phyloP scores from a whole-genome alignment of 2,329 filamentous ascomycete genomes.

The Achaetomium macrosporum region DNA sequence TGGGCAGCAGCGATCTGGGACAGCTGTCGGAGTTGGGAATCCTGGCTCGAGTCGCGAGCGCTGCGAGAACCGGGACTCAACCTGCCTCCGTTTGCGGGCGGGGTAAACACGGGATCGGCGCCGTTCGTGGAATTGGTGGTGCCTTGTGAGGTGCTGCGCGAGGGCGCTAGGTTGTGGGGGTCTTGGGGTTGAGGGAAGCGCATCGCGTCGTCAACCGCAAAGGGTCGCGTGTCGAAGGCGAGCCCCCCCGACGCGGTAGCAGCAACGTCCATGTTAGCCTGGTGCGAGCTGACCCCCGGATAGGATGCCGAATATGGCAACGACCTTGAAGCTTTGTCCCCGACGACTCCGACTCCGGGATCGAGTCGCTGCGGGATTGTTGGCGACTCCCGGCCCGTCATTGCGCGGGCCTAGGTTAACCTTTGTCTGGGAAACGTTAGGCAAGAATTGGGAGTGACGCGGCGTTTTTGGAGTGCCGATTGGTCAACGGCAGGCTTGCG shows the following conservation, averaged over 20 bases:
- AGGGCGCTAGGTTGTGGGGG: conserved; percentile 22
- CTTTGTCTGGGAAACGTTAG: too few relatives aligned
- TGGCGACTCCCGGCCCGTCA: conserved; percentile 23
- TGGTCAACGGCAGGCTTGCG: conserved; percentile 1
- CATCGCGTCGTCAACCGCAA: conserved; percentile 21
- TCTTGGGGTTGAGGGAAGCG: conserved; percentile 17
- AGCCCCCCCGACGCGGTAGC: conserved; percentile 16
- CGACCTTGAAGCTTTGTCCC: conserved; percentile 18
- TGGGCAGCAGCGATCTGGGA: conserved; percentile 52
- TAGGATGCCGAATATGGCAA: conserved; percentile 14
- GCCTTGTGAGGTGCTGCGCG: conserved; percentile 40
- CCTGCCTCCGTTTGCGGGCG: conserved; percentile 38
- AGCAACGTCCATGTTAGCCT: conserved; percentile 21
- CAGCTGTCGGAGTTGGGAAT: conserved; percentile 52
- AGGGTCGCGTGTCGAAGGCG: conserved; percentile 12
- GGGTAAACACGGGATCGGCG: conserved; percentile 39
- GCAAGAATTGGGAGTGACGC: not conserved
- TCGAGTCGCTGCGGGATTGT: conserved; percentile 21
- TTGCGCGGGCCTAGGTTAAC: conserved; percentile 2
- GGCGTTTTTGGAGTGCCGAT: conserved; percentile 10
- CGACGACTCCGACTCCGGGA: conserved; percentile 14
- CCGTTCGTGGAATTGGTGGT: conserved; percentile 38
- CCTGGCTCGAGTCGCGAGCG: conserved; percentile 43
- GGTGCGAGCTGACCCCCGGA: conserved; percentile 9
- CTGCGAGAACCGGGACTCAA: conserved; percentile 35